Conservation (phyloP, 441 rosid species). For the Euphorbia celastroides region DNA sequence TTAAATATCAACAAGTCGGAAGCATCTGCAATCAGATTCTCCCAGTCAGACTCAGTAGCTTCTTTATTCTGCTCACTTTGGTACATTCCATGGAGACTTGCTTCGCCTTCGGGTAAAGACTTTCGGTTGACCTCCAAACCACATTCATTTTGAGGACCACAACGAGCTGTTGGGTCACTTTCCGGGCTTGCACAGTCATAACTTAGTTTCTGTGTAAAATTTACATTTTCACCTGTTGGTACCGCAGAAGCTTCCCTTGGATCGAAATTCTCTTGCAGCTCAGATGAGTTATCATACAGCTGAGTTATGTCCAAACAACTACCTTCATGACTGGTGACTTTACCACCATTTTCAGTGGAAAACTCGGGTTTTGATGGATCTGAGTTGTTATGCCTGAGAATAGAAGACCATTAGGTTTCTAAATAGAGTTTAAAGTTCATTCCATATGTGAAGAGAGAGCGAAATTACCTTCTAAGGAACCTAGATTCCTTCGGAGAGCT, state of each 20-base stretch:
- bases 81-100: conserved; percentile 24
- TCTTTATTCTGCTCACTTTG: conserved; percentile 33
- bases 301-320: conserved; percentile 25
- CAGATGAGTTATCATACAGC: conserved; percentile 28
- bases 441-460: conserved; percentile 7
- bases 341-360: conserved; percentile 35
- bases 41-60: conserved; percentile 45
- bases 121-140: conserved; percentile 32
- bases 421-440: neutral
- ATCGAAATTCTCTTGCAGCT: conserved; percentile 41
- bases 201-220: conserved; percentile 37
- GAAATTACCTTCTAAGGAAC: conserved; percentile 62
- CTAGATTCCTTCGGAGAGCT: conserved; percentile 79
- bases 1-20: conserved; percentile 60
- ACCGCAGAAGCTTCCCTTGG: conserved; percentile 42
- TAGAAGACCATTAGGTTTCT: neutral
- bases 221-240: conserved; percentile 31
- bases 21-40: conserved; percentile 50
- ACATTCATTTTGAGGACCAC: conserved; percentile 24
- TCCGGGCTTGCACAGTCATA: conserved; percentile 63
- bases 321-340: conserved; percentile 21
- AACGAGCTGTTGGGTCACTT: conserved; percentile 26
- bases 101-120: conserved; percentile 28
- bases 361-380: conserved; percentile 41
- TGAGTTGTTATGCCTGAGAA: conserved; percentile 42